Evolutionary conservation across 768 basidiomycete genomes (phyloP), one percentile per base, ranked within the genome.

Genomic region (Steccherinum ochraceum): DNA sequence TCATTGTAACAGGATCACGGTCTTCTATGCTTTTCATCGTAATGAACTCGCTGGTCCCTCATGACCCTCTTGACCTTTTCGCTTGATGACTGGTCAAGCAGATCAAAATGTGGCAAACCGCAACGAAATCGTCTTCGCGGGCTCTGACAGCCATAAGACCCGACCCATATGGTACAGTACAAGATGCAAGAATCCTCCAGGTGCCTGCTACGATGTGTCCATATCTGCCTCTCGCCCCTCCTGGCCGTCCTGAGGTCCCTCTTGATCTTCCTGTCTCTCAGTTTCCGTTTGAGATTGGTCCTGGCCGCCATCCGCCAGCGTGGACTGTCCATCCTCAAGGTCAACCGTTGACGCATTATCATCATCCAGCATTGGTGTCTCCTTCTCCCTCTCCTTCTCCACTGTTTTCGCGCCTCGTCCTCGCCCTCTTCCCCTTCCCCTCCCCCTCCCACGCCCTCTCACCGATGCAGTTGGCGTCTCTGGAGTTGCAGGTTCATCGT

Each of bases 361-460:
- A 16, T 35, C 30, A 16, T 35, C 30, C 30, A 16, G 30, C 16
- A 35, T 16, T 35, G 30, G 30, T 7, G 30, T 35, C 30, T 61
- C 56, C 13, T 54, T 52, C n/a, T 61, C 56, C n/a, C 50, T 45
- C 24, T 56, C 55, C 48, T 52, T 52, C 5, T 49, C 58, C 40
- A 48, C 45, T 7, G 51, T 50, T 42, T 55, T 53, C 26, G 52
- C 12, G 12, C 50, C 24, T 40, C 21, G 48, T 23, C 26, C 49
- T 19, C 66, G 65, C 56, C 69, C 66, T 18, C 68, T 64, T 13
- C 72, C 64, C 11, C 69, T 56, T n/a, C 69, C 59, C 13, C 67
- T 57, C 24, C 63, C 55, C 24, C 65, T 55, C 4, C 65, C 62
- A 45, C 69, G 59, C 12, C 66, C 53, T 35, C 72, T 59, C 12